Percentiles rank a stretch among this genome's conserved stretches.
phyloP scores from a whole-genome alignment of 1,139 yeast genomes.

The Scheffersomyces segobiensis region DNA sequence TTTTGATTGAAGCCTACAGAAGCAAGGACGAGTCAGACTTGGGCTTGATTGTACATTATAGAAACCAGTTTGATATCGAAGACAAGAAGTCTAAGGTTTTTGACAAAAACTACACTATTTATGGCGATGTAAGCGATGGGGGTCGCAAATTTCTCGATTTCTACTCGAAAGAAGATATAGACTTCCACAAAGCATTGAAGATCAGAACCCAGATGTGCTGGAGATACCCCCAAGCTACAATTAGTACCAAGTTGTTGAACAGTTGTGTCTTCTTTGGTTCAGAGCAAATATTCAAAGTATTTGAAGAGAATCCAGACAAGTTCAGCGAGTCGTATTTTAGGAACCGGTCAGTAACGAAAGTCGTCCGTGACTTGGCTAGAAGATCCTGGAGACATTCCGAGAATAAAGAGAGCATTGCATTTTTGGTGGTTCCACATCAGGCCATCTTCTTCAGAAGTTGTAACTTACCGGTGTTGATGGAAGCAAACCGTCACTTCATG shows the following conservation, averaged over 20 bases:
- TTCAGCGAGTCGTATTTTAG: conserved; percentile 40
- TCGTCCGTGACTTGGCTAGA: conserved; percentile 84
- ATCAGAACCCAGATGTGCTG: conserved; percentile 86
- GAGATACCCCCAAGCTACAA: conserved; percentile 77
- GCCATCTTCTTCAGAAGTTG: conserved; percentile 76
- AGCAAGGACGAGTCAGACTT: conserved; percentile 63
- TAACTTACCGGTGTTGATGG: conserved; percentile 79
- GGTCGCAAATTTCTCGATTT: conserved; percentile 64
- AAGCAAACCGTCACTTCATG: conserved; percentile 82
- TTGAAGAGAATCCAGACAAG: conserved; percentile 31
- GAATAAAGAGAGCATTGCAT: conserved; percentile 59
- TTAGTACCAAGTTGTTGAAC: conserved; percentile 74
- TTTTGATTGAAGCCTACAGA: conserved; percentile 80
- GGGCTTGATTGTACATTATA: conserved; percentile 72
- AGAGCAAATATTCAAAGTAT: conserved; percentile 43
- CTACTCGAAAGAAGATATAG: conserved; percentile 65
- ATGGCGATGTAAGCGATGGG: conserved; percentile 53
- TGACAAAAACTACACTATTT: conserved; percentile 49
- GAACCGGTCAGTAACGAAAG: conserved; percentile 59
- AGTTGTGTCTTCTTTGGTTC: conserved; percentile 83
- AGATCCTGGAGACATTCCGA: conserved; percentile 84
- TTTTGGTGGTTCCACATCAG: conserved; percentile 63
- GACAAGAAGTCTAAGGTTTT: conserved; percentile 70
- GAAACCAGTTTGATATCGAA: conserved; percentile 67
- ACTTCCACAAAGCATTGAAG: conserved; percentile 66